These are phyloP conservation scores for Castanopsis chinensis DNA, from an alignment of 306 rosid species.

Conservation along the genomic window DNA sequence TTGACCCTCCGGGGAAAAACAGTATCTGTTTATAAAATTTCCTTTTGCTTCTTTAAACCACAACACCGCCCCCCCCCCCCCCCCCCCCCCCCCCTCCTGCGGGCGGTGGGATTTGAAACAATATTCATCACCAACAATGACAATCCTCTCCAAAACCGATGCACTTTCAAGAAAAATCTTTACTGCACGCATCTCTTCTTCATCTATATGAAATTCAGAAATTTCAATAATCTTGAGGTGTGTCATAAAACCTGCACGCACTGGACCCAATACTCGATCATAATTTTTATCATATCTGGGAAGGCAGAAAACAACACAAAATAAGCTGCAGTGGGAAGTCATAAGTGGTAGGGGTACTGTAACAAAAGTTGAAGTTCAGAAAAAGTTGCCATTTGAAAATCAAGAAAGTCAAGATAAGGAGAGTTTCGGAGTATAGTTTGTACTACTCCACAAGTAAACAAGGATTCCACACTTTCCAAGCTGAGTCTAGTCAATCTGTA, in stretches of 20 bases:
- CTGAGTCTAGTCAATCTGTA: not conserved
- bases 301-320: not conserved
- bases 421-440: not conserved
- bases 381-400: not conserved
- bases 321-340: too few species aligned
- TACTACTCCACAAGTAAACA: not conserved
- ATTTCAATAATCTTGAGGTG: not conserved
- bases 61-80: too few species aligned
- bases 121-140: not conserved
- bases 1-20: not conserved
- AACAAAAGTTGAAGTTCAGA: not conserved
- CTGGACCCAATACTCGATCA: not conserved
- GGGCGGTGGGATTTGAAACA: not conserved
- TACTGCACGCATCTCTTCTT: not conserved
- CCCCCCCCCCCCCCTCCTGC: too few species aligned
- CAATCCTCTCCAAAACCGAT: not conserved
- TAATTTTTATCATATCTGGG: not conserved
- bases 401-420: not conserved
- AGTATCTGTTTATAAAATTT: not conserved
- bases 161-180: not conserved
- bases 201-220: not conserved
- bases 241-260: not conserved
- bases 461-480: not conserved
- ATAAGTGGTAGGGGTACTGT: too few species aligned
- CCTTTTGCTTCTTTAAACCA: not conserved